Evolutionary conservation across 257 asterid genomes (phyloP).

Genomic region (Forsythia suspensa): DNA sequence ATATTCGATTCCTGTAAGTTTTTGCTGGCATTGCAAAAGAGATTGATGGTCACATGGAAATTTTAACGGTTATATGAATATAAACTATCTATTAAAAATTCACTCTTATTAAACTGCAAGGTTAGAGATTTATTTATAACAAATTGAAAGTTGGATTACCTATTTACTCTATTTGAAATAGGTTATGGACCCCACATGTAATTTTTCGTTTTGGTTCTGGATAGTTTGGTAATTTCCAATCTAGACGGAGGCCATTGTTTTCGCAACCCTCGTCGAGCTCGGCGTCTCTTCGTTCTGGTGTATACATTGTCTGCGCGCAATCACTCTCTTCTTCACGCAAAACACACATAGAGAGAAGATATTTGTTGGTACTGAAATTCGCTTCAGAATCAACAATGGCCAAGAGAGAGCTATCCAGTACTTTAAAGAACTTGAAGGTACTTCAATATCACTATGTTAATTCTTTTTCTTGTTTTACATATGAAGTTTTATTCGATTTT

Average conservation of each 20-base stretch:
- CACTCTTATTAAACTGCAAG: too few species aligned
- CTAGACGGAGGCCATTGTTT: not conserved
- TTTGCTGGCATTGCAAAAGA: too few species aligned
- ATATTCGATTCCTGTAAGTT: too few species aligned
- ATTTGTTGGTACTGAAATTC: not conserved
- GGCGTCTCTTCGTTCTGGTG: not conserved
- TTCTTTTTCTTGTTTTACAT: not conserved
- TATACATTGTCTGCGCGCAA: not conserved
- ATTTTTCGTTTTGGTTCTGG: not conserved
- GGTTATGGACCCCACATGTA: not conserved
- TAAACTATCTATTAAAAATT: too few species aligned
- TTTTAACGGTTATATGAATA: too few species aligned
- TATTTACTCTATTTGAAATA: not conserved
- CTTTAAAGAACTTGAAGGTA: constrained; percentile 88
- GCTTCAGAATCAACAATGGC: constrained; percentile 47
- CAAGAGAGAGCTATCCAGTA: constrained; percentile 78
- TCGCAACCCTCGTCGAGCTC: not conserved
- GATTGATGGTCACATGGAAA: too few species aligned
- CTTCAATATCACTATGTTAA: not conserved
- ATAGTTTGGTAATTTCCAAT: too few species aligned
- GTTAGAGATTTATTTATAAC: too few species aligned
- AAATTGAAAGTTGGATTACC: not conserved
- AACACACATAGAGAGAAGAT: not conserved
- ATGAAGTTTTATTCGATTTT: not conserved
- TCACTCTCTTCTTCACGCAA: not conserved